Percentiles rank a stretch among this genome's conserved stretches.
Evolutionary conservation across 2,329 filamentous ascomycete genomes (phyloP).

Genomic region (Pseudogymnoascus sp.): DNA sequence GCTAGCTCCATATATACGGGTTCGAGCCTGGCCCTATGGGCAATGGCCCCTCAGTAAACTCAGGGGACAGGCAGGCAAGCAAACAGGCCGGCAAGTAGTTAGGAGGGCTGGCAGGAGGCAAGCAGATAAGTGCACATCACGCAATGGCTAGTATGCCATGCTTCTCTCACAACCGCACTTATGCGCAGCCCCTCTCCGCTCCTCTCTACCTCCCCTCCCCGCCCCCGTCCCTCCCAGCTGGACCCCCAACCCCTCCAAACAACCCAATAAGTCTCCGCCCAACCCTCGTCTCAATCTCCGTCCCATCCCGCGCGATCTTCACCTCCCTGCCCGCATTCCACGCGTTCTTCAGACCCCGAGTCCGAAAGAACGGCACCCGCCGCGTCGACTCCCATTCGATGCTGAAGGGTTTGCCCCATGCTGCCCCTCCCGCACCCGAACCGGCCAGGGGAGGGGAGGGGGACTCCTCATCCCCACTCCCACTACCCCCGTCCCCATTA

Average conservation of each 20-base stretch:
- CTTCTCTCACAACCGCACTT: not conserved
- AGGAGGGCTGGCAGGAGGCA: not conserved
- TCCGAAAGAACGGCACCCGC: constrained; percentile 80
- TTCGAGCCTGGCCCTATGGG: not conserved
- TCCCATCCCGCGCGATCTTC: constrained; percentile 92
- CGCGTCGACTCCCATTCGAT: constrained; percentile 84
- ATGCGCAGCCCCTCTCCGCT: not conserved
- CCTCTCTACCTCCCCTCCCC: not conserved
- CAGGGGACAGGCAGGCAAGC: not conserved
- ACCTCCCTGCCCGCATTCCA: constrained; percentile 95
- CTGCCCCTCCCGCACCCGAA: constrained; percentile 31
- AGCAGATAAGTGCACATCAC: not conserved
- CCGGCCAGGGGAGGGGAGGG: constrained; percentile 17
- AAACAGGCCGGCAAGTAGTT: not conserved
- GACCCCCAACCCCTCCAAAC: constrained; percentile 49
- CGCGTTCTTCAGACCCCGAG: constrained; percentile 77
- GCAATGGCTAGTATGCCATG: not conserved
- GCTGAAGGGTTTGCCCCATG: constrained; percentile 86
- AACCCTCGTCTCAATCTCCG: constrained; percentile 77
- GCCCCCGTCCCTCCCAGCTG: not conserved
- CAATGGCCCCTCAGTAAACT: not conserved
- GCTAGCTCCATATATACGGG: constrained; percentile 3
- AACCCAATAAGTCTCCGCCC: constrained; percentile 70
- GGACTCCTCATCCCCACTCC: constrained; percentile 31
- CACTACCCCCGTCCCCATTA: constrained; percentile 24